These are phyloP conservation scores for Pulveroboletus sp. DNA, from an alignment of 768 basidiomycete species.

Conservation along the genomic window DNA sequence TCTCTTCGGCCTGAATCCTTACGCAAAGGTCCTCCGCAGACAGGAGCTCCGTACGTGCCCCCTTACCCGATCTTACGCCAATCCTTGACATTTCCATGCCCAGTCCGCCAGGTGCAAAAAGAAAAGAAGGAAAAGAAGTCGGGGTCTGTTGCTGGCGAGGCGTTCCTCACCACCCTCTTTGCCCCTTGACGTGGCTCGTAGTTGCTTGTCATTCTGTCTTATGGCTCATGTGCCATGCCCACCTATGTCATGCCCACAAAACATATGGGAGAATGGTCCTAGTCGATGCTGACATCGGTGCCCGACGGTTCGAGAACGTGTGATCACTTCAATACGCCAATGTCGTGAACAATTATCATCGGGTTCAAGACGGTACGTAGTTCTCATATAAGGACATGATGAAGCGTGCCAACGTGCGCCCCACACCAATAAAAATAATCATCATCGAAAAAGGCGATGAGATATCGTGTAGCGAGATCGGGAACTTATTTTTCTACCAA, in stretches of 20 bases:
- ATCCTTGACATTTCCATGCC: slow-evolving; percentile 7
- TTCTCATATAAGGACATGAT: neutral
- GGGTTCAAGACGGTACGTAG: neutral
- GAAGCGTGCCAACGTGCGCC: neutral
- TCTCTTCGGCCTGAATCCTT: slow-evolving; percentile 97
- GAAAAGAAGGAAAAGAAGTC: slow-evolving; percentile 54
- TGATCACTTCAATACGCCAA: neutral
- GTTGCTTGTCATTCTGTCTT: slow-evolving; percentile 1
- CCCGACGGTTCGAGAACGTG: neutral
- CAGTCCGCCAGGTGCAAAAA: slow-evolving; percentile 72
- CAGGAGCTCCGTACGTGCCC: slow-evolving; percentile 78
- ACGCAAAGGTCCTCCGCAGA: slow-evolving; percentile 89
- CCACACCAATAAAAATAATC: no score
- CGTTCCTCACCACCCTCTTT: slow-evolving; percentile 80
- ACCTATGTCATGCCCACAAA: slow-evolving; percentile 15
- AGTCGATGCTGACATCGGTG: neutral
- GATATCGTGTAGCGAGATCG: neutral
- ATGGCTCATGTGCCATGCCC: slow-evolving; percentile 12
- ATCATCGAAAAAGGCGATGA: neutral
- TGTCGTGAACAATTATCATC: neutral
- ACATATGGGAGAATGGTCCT: neutral
- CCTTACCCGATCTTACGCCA: neutral
- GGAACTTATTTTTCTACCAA: neutral
- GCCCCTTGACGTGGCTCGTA: slow-evolving; percentile 59
- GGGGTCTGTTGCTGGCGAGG: slow-evolving; percentile 68